Base-by-base conservation (phyloP, 2,329 filamentous ascomycete species). In the Aspergillus persii region DNA sequence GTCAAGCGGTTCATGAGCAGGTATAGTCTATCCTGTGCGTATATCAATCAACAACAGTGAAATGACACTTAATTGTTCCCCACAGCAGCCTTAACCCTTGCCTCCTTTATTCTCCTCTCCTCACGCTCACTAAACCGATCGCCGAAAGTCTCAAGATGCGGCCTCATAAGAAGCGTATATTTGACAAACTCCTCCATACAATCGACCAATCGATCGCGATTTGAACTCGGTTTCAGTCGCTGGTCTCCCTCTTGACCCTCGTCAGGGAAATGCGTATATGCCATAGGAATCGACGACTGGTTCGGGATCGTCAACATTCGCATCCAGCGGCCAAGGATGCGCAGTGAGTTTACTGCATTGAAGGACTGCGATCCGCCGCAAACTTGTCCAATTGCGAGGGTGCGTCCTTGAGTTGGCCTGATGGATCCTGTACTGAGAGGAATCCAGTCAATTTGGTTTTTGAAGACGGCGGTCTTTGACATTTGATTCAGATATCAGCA, bases 101-200 rank as follows among this genome's bases (percentile, higher is more conserved):
- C 33, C 33, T 36, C 33, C 3, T 36, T 36, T 4, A 4, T 12
- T 12, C 66, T 68, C 49, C 53, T 68, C 50, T 75, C 71, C 49
- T 69, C 67, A 8, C 86, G 75, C 70, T 89, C 86, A 68, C 86
- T 89, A 61, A 77, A 88, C 8, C 87, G 77, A 73, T 89, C 86
- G 1, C 77, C 81, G 68, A 89, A 88, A 2, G 88, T 70, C 29
- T 80, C 80, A 62, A 87, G 81, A 63, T 87, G 83, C 27, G 82
- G 81, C 55, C 85, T 74, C 85, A 89, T 88, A 1, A 89, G 62
- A 30, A 89, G 80, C 0, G 85, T 89, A 66, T 87, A 88, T 70
- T 89, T 89, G 3, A 89, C 86, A 71, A 89, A 83, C 70, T 89
- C 87, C 74, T 89, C 87, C 82, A 88, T 88, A 62, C 84, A 87